A percentile compares a stretch with the other conserved stretches of the same genome.
These are phyloP conservation scores for Chernovozyma sophiae-reginae DNA, from an alignment of 1,139 yeast species.

Conservation along the genomic window DNA sequence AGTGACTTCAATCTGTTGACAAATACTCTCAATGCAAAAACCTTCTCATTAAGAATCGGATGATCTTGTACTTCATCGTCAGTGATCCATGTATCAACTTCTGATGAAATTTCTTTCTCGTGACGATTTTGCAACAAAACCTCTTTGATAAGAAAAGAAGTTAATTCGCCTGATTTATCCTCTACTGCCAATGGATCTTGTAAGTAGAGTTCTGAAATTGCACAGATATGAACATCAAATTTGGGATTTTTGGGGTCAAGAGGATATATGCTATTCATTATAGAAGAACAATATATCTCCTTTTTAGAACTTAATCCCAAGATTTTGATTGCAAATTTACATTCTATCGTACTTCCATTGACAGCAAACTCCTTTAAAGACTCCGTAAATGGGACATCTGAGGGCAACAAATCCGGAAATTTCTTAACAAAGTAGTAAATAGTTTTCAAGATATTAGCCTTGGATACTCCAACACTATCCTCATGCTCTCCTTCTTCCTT, in stretches of 20 bases:
- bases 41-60: conserved; percentile 39
- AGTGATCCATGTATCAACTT: conserved; percentile 45
- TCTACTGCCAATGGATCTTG: conserved; percentile 50
- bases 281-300: conserved; percentile 32
- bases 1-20: conserved; percentile 59
- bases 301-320: conserved; percentile 45
- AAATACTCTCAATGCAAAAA: conserved; percentile 55
- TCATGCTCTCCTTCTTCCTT: conserved; percentile 9
- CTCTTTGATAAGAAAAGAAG: conserved; percentile 57
- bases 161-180: conserved; percentile 53
- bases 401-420: conserved; percentile 40
- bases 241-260: conserved; percentile 32
- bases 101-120: conserved; percentile 19
- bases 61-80: conserved; percentile 31
- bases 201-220: conserved; percentile 59
- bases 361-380: conserved; percentile 42
- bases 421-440: conserved; percentile 55
- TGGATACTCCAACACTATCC: background rate
- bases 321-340: conserved; percentile 62
- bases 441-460: conserved; percentile 40
- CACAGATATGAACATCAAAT: conserved; percentile 55
- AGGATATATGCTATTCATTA: conserved; percentile 49
- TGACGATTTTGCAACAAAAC: conserved; percentile 50
- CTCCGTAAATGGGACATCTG: conserved; percentile 31
- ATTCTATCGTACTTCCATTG: conserved; percentile 56